These are phyloP conservation scores for Mitragyna speciosa DNA, from an alignment of 257 asterid genomes.

Conservation along the genomic window DNA sequence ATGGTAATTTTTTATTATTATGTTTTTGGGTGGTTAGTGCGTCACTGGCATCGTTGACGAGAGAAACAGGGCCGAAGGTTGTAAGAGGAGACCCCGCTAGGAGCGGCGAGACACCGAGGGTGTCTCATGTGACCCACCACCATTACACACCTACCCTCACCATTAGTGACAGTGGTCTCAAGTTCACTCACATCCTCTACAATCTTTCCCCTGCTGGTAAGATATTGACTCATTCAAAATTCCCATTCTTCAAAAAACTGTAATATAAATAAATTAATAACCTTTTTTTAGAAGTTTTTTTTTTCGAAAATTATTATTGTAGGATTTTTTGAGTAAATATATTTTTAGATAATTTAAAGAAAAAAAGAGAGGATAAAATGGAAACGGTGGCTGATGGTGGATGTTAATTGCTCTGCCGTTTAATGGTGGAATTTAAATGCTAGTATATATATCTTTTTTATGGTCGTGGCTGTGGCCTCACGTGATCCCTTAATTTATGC, in stretches of 20 bases:
- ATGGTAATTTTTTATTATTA: not conserved
- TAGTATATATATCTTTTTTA: too few relatives aligned
- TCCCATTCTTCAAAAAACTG: not conserved
- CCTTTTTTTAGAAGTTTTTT: too few relatives aligned
- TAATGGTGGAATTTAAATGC: too few relatives aligned
- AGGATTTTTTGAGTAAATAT: too few relatives aligned
- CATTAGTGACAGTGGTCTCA: conserved; percentile 72
- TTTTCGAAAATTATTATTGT: too few relatives aligned
- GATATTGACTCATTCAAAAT: not conserved
- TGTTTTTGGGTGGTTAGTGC: conserved; percentile 41
- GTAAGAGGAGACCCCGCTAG: conserved; percentile 84
- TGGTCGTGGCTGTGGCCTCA: not conserved
- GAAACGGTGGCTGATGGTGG: too few relatives aligned
- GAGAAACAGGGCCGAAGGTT: conserved; percentile 90
- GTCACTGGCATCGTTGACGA: conserved; percentile 81
- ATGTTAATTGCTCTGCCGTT: too few relatives aligned
- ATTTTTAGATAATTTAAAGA: too few relatives aligned
- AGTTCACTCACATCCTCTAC: conserved; percentile 89
- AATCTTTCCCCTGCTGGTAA: conserved; percentile 94
- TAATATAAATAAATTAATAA: too few relatives aligned
- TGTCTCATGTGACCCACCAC: conserved; percentile 42
- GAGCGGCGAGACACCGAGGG: conserved; percentile 59
- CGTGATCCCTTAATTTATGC: not conserved
- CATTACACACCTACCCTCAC: conserved; percentile 44
- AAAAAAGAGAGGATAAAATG: too few relatives aligned